Percentiles rank a stretch among this genome's conserved stretches.
Conservation (phyloP, 768 basidiomycete genomes). For the Tulasnella sp. region DNA sequence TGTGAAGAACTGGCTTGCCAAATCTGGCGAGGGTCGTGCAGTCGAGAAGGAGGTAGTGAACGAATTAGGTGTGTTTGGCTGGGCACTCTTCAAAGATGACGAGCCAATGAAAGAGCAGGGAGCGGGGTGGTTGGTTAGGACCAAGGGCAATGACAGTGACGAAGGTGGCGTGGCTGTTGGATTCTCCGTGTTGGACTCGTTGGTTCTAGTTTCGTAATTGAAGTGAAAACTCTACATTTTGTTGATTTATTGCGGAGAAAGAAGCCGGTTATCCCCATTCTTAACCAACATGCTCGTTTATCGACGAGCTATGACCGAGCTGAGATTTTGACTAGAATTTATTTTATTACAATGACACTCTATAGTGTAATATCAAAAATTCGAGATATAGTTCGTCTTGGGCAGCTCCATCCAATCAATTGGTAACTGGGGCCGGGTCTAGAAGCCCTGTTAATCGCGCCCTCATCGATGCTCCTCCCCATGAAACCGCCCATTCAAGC, state of each 20-base stretch:
- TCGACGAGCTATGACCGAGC: too few relatives aligned
- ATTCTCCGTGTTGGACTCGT: constrained; percentile 62
- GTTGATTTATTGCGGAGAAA: too few relatives aligned
- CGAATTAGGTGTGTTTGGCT: constrained; percentile 89
- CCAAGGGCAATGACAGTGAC: constrained; percentile 20
- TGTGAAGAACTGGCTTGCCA: constrained; percentile 62
- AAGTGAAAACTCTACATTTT: constrained; percentile 2
- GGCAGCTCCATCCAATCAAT: too few relatives aligned
- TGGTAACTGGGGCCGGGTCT: too few relatives aligned
- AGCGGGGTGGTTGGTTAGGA: constrained; percentile 21
- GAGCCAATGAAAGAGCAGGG: constrained; percentile 22
- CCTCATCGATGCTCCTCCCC: not conserved
- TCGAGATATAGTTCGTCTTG: too few relatives aligned
- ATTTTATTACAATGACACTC: too few relatives aligned
- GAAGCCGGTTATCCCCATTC: too few relatives aligned
- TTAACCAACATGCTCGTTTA: too few relatives aligned
- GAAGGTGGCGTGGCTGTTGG: constrained; percentile 88
- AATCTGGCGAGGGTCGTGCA: constrained; percentile 47
- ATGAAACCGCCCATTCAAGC: constrained; percentile 4
- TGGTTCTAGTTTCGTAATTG: constrained; percentile 36
- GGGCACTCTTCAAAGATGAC: constrained; percentile 58
- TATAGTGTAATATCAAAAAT: too few relatives aligned
- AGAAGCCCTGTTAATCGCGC: constrained; percentile 8
- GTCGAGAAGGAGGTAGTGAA: constrained; percentile 64
- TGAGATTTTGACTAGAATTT: too few relatives aligned